Conservation (phyloP, 2,329 filamentous ascomycete genomes). For the Venturiaceae sp. region DNA sequence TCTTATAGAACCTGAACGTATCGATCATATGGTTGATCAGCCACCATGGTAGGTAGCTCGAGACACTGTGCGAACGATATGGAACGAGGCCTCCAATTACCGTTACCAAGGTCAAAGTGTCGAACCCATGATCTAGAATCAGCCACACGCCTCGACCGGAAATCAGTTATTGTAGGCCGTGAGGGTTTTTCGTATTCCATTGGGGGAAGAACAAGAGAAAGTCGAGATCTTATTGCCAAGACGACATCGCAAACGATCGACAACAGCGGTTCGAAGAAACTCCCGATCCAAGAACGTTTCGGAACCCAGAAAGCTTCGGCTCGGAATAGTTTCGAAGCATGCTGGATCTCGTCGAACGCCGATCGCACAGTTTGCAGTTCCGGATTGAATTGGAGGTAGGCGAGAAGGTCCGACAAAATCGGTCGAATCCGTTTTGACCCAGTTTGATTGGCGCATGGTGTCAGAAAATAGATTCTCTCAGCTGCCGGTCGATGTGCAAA, state of each 20-base stretch:
- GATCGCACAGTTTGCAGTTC: not conserved
- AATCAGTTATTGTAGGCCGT: not conserved
- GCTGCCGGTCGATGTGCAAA: not conserved
- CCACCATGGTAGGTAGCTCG: not conserved
- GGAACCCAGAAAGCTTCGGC: not conserved
- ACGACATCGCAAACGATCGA: not conserved
- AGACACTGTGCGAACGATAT: not conserved
- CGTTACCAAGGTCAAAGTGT: not conserved
- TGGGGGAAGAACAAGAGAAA: no score
- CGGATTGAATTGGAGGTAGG: not conserved
- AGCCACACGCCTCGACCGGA: not conserved
- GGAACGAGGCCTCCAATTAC: not conserved
- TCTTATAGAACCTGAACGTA: not conserved
- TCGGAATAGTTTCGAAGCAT: not conserved
- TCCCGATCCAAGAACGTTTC: not conserved
- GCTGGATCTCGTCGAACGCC: not conserved
- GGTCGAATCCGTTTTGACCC: not conserved
- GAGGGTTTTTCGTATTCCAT: no score
- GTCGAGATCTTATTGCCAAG: not conserved
- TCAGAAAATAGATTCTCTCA: not conserved
- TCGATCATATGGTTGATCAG: not conserved
- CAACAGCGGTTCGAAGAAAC: not conserved
- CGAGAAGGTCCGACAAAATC: no score
- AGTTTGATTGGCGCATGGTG: not conserved
- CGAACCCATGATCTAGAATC: not conserved